Conservation (phyloP, 352 stramenopile species). For the Phytophthora sojae region DNA sequence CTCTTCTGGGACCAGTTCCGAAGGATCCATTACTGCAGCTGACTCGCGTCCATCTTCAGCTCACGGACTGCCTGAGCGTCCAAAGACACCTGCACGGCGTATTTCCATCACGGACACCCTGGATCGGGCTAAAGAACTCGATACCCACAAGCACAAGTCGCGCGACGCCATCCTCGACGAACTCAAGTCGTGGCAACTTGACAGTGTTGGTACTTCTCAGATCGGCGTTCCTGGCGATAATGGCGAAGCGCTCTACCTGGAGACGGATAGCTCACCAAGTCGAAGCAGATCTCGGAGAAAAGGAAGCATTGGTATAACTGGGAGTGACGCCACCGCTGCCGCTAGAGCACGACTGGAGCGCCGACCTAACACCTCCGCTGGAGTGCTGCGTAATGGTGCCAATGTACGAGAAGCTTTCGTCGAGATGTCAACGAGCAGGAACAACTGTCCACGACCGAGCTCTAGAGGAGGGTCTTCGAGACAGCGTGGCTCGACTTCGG, state of each 20-base stretch:
- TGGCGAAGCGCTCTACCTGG: conserved; percentile 29
- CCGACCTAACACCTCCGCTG: conserved; percentile 63
- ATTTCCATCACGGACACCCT: conserved; percentile 86
- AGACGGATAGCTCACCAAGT: conserved; percentile 5
- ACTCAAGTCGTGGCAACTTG: conserved; percentile 71
- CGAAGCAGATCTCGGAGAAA: conserved; percentile 29
- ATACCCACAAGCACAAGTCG: conserved; percentile 65
- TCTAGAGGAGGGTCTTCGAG: conserved; percentile 29
- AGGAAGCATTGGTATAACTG: conserved; percentile 32
- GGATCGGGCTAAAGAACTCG: conserved; percentile 71
- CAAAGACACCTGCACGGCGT: conserved; percentile 60
- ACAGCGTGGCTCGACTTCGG: conserved; percentile 13
- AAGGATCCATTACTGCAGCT: conserved; percentile 5
- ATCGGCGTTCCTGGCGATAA: conserved; percentile 44
- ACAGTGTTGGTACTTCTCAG: conserved; percentile 50
- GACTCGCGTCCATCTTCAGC: conserved; percentile 19
- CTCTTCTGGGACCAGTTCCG: neutral
- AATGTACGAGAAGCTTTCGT: conserved; percentile 68
- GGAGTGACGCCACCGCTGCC: neutral
- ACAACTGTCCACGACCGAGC: conserved; percentile 12
- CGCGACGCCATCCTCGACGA: conserved; percentile 72
- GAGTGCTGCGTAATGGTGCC: conserved; percentile 47
- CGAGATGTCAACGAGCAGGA: conserved; percentile 23
- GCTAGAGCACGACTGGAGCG: conserved; percentile 29
- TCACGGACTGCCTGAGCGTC: conserved; percentile 40